Conservation (phyloP, 306 rosid species). For the Cucumis hystrix region DNA sequence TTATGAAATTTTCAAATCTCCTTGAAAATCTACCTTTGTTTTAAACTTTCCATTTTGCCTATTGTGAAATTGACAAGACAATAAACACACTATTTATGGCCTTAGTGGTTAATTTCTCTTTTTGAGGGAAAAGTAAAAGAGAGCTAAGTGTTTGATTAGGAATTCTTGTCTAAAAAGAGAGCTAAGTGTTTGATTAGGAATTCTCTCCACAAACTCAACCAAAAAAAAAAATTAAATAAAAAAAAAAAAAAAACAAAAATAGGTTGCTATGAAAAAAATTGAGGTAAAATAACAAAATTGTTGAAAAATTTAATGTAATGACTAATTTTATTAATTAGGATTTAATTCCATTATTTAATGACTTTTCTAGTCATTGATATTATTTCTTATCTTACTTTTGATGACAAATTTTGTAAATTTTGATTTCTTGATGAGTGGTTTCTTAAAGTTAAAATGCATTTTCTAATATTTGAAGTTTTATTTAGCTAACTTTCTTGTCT, state of each 20-base stretch:
- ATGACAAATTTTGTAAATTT: background rate
- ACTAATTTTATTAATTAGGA: background rate
- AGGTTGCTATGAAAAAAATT: background rate
- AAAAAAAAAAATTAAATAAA: background rate
- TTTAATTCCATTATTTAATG: background rate
- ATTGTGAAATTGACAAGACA: background rate
- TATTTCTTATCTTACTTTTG: background rate
- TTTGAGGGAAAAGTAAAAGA: background rate
- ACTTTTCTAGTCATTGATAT: background rate
- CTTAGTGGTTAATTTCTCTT: background rate
- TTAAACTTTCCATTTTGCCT: background rate
- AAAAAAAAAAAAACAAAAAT: background rate
- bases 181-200: background rate
- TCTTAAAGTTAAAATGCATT: background rate
- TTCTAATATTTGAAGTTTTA: background rate
- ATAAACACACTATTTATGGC: background rate
- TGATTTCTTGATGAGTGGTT: background rate
- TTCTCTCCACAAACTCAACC: background rate
- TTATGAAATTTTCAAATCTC: background rate
- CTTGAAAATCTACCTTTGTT: background rate
- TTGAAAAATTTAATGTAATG: background rate
- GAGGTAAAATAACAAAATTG: background rate
- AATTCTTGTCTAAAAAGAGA: background rate
- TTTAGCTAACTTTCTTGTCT: no score
- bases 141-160: background rate